Percentiles rank a stretch among this genome's conserved stretches.
Conservation (phyloP, 257 asterid species). For the Solanum raphanifolium region DNA sequence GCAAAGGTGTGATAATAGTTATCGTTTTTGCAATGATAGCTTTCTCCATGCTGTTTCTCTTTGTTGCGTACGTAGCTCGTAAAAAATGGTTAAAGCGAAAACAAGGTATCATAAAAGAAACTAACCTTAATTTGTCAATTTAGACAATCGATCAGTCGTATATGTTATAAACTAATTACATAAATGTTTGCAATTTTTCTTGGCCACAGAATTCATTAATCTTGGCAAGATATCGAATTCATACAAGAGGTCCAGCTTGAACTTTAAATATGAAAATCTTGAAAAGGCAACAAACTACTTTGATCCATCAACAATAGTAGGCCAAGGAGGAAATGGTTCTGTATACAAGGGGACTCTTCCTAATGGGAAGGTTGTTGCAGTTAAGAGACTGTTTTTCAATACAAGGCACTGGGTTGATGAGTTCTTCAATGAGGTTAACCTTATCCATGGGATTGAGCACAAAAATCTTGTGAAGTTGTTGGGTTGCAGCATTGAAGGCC, state of each 20-base stretch:
- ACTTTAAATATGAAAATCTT: slow-evolving; percentile 2
- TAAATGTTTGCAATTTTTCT: not conserved
- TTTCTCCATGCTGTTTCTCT: slow-evolving; percentile 50
- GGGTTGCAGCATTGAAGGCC: slow-evolving; percentile 18
- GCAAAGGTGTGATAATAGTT: slow-evolving; percentile 39
- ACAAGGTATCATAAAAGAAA: slow-evolving; percentile 35
- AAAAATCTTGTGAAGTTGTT: slow-evolving; percentile 10
- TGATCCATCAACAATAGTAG: not conserved
- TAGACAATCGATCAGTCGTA: not conserved
- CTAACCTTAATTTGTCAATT: not conserved
- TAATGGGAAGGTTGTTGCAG: slow-evolving; percentile 5
- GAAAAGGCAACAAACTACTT: slow-evolving; percentile 3
- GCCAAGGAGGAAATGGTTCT: slow-evolving; percentile 6
- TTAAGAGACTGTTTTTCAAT: slow-evolving; percentile 8
- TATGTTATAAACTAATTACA: not conserved
- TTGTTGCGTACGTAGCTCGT: slow-evolving; percentile 31
- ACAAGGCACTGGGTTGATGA: slow-evolving; percentile 9
- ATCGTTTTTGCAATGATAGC: slow-evolving; percentile 41
- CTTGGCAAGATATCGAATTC: not conserved
- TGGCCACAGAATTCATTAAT: not conserved
- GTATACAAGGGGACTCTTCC: slow-evolving; percentile 2
- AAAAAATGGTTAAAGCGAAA: slow-evolving; percentile 28
- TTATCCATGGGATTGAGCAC: slow-evolving; percentile 6
- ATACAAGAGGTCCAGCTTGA: not conserved
- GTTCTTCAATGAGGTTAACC: slow-evolving; percentile 14